Conservation (phyloP, 2,329 filamentous ascomycete genomes). For the Neofusicoccum sp. region DNA sequence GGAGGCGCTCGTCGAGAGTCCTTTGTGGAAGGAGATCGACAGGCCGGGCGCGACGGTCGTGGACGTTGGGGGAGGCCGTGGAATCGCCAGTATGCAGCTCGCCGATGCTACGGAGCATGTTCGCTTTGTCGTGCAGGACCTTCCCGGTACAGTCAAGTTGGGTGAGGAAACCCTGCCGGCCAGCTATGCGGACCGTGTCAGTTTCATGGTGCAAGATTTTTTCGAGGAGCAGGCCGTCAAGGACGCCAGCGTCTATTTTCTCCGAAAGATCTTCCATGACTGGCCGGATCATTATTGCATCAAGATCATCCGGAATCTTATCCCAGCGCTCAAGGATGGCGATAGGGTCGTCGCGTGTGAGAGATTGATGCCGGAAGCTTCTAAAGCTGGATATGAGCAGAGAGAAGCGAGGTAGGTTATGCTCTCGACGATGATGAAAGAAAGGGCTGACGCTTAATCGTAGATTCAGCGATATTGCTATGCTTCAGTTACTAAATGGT, state of each 20-base stretch:
- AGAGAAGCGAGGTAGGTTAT: background rate
- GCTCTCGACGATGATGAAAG: background rate
- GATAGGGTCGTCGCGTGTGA: constrained; percentile 19
- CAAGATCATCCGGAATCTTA: constrained; percentile 35
- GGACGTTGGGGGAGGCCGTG: constrained; percentile 18
- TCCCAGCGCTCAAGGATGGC: constrained; percentile 45
- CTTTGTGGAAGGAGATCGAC: background rate
- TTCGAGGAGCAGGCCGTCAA: constrained; percentile 59
- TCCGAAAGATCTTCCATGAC: constrained; percentile 65
- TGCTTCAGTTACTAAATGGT: constrained; percentile 4
- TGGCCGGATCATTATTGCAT: constrained; percentile 54
- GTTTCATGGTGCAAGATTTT: constrained; percentile 58
- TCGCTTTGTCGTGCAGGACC: constrained; percentile 36
- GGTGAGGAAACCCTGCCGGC: constrained; percentile 1
- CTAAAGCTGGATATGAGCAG: constrained; percentile 1
- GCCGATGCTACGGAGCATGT: constrained; percentile 32
- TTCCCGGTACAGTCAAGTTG: constrained; percentile 26
- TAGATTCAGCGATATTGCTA: constrained; percentile 15
- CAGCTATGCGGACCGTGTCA: constrained; percentile 31
- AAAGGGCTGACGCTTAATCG: background rate
- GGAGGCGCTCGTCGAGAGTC: background rate
- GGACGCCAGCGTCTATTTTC: constrained; percentile 60
- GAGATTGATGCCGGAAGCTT: constrained; percentile 31
- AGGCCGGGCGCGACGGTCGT: background rate
- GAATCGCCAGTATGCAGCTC: constrained; percentile 30